Conservation (phyloP, 805 yeast species). For the Vanderwaltozyma yarrowii region DNA sequence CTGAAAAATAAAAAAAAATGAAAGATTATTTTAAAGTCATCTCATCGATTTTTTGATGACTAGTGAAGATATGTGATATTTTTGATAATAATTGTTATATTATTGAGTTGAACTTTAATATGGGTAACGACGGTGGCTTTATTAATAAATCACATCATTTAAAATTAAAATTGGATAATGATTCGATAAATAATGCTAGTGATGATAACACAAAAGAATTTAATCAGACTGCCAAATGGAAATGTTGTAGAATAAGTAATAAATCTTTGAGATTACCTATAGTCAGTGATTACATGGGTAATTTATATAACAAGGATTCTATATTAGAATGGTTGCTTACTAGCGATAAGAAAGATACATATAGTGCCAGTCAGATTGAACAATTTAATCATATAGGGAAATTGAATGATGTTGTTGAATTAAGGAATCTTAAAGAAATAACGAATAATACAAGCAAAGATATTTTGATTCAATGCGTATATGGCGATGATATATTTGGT, state of each 20-base stretch:
- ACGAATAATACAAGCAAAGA: conserved; percentile 1
- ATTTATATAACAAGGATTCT: conserved; percentile 52
- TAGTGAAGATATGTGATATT: too few species aligned
- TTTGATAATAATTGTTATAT: too few species aligned
- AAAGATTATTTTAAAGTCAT: too few species aligned
- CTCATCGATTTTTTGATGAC: too few species aligned
- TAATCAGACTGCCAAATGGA: conserved; percentile 30
- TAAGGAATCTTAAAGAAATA: conserved; percentile 23
- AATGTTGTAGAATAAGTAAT: conserved; percentile 38
- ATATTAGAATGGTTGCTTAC: conserved; percentile 45
- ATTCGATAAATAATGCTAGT: conserved; percentile 11
- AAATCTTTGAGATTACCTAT: conserved; percentile 40
- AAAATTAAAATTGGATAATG: conserved; percentile 20
- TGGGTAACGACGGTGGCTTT: conserved; percentile 62
- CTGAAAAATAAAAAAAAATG: too few species aligned
- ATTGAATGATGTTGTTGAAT: conserved; percentile 37
- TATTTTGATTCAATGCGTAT: conserved; percentile 10
- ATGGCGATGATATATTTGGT: conserved; percentile 28
- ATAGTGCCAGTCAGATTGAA: conserved; percentile 17
- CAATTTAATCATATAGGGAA: conserved; percentile 29
- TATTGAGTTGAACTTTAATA: too few species aligned
- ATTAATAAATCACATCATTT: conserved; percentile 47
- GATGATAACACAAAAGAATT: conserved; percentile 15
- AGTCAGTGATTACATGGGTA: conserved; percentile 62
- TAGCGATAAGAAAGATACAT: conserved; percentile 16